Base-by-base conservation (phyloP, 202 grass and related monocot genomes). In the Eragrostis tef region DNA sequence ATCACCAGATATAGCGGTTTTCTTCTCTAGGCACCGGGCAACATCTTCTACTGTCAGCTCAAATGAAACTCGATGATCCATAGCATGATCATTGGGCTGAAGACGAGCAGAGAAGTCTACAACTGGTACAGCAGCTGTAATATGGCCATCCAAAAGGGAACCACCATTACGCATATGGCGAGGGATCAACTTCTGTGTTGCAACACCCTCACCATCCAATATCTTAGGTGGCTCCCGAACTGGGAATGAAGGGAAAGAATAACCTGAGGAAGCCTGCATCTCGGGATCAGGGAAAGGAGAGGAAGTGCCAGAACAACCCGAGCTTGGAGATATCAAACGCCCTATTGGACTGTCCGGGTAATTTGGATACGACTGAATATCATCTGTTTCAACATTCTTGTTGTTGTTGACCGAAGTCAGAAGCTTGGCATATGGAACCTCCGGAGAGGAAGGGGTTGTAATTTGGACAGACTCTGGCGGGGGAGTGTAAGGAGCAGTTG, bases 371-470 rank as follows among this genome's bases (percentile, higher is more conserved):
- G 86, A 85, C 31, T 81, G 85, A 51, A 86, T 67, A 45, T 83
- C 89, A 58, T 78, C 85, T 1, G 71, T 77, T 89, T 93, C 87
- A 46, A 62, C 77, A 82, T 86, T 90, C 75, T 88, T 93, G 75
- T 64, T 75, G 65, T 51, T 86, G 63, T 87, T 86, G 58, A 90
- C 70, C 1, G 91, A 97, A 66, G 89, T 90, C 67, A 97, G 67
- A 82, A 97, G 89, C 29, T 89, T 89, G n/a, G 94, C 94, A 83
- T 94, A 97, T 78, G 94, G 94, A 11, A 97, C 94, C 86, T 97
- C 94, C 0, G 94, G 91, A 54, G 94, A 97, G 58, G 91, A 91
- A 85, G 91, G 91, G 36, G 94, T 94, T 42, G 94, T 97, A 34
- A 92, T 24, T 82, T 94, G 91, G 58, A 94, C 78, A 86, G 91